Evolutionary conservation across 257 asterid genomes (phyloP), one percentile per base, ranked within the genome.

Genomic region (Lycium ferocissimum): DNA sequence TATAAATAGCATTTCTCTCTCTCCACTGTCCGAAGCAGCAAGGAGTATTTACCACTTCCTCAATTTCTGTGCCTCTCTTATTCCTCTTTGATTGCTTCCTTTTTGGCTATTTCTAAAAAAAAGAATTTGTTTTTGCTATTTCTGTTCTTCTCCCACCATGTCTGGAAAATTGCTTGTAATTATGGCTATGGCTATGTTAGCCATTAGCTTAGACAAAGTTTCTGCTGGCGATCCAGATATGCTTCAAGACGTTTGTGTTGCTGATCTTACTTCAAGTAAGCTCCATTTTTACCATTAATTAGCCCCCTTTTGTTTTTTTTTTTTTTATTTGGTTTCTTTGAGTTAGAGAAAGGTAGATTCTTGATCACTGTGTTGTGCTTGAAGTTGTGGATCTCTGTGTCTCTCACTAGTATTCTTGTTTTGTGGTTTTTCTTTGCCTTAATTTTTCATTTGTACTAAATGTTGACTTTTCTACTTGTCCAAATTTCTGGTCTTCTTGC

Each of bases 201-300:
- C 87, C 87, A 78, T 78, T 51, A 83, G 22, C 14, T 71, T 22
- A 45, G 43, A 81, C 83, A 69, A 12, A 38, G 89, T 81, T 85
- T 87, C 47, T 49, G 92, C 91, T 1, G 67, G 67, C 17, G 96
- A 92, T 88, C 92, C 94, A 14, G 96, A 92, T 26, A 13, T 83
- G 89, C 94, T 92, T 88, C 96, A 92, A 85, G 94, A 91, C 81
- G 49, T 91, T 35, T 92, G 96, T 81, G 96, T 91, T 84, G 96
- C 96, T 86, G 96, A 92, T 88, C 93, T 90, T 71, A 80, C 83
- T 61, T 90, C 92, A 56, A 86, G 94, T 92, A 85, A 18, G 66
- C 65, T 78, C 47, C 14, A 13, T 81, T 18, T n/a, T 3, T 57
- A 40, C 5, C 3, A 7, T 7, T 33, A 26, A 14, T 45, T 37